phyloP scores from a whole-genome alignment of 257 asterid species.

The Thymus quinquecostatus region DNA sequence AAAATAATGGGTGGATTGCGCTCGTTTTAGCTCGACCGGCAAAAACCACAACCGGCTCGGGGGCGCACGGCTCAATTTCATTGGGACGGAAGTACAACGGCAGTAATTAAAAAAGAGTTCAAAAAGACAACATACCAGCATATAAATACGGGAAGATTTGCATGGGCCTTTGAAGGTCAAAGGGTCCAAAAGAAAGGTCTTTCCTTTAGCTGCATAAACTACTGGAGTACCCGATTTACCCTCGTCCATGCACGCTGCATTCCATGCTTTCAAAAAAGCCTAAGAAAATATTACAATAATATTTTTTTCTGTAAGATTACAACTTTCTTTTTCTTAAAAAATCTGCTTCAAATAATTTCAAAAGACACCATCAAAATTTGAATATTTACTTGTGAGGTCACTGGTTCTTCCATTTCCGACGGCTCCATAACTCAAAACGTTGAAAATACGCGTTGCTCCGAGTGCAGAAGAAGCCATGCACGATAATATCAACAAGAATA shows the following conservation, averaged over 20 bases:
- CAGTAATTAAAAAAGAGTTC: too few relatives aligned
- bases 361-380: too few relatives aligned
- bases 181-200: slow-evolving; percentile 48
- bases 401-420: slow-evolving; percentile 52
- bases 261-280: slow-evolving; percentile 75
- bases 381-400: slow-evolving; percentile 46
- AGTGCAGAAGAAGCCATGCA: slow-evolving; percentile 38
- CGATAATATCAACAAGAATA: slow-evolving; percentile 24
- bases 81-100: too few relatives aligned
- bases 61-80: too few relatives aligned
- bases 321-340: background rate
- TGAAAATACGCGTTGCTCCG: slow-evolving; percentile 43
- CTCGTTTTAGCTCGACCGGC: too few relatives aligned
- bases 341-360: background rate
- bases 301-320: too few relatives aligned
- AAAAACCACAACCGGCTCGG: too few relatives aligned
- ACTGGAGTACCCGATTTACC: slow-evolving; percentile 33
- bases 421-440: slow-evolving; percentile 53
- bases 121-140: slow-evolving; percentile 37
- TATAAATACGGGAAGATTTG: slow-evolving; percentile 51
- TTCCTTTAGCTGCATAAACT: slow-evolving; percentile 39
- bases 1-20: too few relatives aligned
- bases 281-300: slow-evolving; percentile 10
- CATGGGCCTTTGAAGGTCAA: slow-evolving; percentile 63
- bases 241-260: slow-evolving; percentile 51